Percentiles rank a stretch among this genome's conserved stretches.
phyloP scores from a whole-genome alignment of 495 filamentous ascomycete genomes.

The Filosporella fistucella region DNA sequence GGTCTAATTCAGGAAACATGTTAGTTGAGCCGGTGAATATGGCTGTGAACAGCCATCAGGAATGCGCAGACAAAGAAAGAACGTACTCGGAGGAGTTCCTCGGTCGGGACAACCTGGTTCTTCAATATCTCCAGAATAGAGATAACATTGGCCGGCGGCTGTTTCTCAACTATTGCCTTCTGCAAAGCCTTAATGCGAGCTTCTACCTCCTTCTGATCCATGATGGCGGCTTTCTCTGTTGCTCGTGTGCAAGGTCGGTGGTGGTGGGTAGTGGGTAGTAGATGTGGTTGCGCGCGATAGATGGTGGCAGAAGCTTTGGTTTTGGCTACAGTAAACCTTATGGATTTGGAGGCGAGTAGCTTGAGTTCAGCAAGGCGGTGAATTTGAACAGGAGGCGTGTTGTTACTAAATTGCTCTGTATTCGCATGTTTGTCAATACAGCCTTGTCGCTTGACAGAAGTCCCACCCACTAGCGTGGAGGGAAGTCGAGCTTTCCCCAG shows the following conservation, averaged over 20 bases:
- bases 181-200: constrained; percentile 64
- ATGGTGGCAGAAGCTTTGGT: too few species aligned
- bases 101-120: constrained; percentile 73
- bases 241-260: background rate
- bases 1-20: constrained; percentile 39
- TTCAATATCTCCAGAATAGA: constrained; percentile 71
- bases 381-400: too few species aligned
- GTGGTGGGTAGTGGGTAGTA: too few species aligned
- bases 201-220: constrained; percentile 81
- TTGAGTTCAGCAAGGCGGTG: constrained; percentile 5
- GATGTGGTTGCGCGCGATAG: too few species aligned
- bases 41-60: background rate
- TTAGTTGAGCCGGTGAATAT: background rate
- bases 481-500: too few species aligned
- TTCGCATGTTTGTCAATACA: too few species aligned
- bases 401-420: too few species aligned
- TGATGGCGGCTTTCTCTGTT: constrained; percentile 26
- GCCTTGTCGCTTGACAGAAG: too few species aligned
- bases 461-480: too few species aligned
- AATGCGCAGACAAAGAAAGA: constrained; percentile 12
- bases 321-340: background rate
- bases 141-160: constrained; percentile 60
- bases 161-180: constrained; percentile 68
- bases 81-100: constrained; percentile 74
- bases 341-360: constrained; percentile 7